Base-by-base conservation (phyloP, 2,329 filamentous ascomycete genomes). In the Nothophoma quercina region DNA sequence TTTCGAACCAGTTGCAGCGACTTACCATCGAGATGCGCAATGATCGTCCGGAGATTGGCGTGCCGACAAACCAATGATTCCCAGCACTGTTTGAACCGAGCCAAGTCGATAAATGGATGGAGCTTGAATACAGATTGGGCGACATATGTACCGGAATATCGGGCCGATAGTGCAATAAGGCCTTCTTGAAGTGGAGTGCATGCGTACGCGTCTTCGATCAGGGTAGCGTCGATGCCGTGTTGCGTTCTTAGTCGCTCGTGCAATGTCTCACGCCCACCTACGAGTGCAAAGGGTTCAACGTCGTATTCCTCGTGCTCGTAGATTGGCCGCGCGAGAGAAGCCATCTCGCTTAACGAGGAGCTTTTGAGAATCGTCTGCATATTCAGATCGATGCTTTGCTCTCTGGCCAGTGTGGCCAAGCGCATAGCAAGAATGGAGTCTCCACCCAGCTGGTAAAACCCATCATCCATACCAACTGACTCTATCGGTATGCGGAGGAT, bases 71-170 rank as follows among this genome's bases (percentile, higher is more conserved):
- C 7, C 7, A n/a, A 8, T 32, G 13, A 8, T 18, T 16, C n/a
- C 77, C 77, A 81, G 1, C 77, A 70, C 5, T 62, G 52, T 52
- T 75, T 75, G 63, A 79, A 77, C 16, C 33, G 26, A 3, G 15
- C 5, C 1, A 57, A 1, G 19, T 59, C 45, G 7, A 51, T 32
- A 4, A 30, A n/a, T 3, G 12, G 10, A 2, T 19, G 35, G 3
- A 59, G 12, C 8, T 62, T 62, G 57, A 75, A 76, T 0, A 74
- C 62, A 18, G 72, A 72, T 16, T 80, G 80, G 1, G 79, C 80
- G 3, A 85, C 76, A 33, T 84, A 85, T 0, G 80, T 78, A 36
- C 81, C 81, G 28, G 75, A 75, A 21, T 80, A 73, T 59, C n/a
- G 13, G 16, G 15, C 23, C 5, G 41, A 18, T 8, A 52, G 34